Conservation (phyloP, 805 yeast genomes). For the Wickerhamiella kazuoi region DNA sequence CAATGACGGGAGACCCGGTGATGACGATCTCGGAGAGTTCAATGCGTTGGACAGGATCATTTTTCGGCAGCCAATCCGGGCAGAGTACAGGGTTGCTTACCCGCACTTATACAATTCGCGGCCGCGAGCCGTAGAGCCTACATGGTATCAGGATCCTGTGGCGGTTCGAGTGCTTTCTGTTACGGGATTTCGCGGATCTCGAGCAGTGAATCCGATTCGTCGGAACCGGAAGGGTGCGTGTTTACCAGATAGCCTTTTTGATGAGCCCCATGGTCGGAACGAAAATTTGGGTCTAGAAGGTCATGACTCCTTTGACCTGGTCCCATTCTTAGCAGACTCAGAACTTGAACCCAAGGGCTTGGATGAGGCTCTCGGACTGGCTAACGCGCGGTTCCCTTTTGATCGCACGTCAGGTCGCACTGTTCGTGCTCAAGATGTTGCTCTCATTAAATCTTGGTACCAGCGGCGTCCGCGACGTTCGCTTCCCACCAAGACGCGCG, state of each 20-base stretch:
- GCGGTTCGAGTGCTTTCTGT: constrained; percentile 20
- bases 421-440: constrained; percentile 77
- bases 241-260: neutral
- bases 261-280: too few relatives aligned
- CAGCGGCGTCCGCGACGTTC: constrained; percentile 30
- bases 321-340: constrained; percentile 25
- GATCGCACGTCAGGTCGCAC: constrained; percentile 53
- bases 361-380: constrained; percentile 42
- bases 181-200: neutral
- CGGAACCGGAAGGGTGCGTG: neutral
- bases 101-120: constrained; percentile 71
- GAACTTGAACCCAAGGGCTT: constrained; percentile 31
- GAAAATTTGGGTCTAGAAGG: too few relatives aligned
- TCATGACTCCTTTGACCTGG: constrained; percentile 20
- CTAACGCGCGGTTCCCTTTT: constrained; percentile 76
- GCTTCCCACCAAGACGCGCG: constrained; percentile 58
- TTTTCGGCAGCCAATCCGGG: constrained; percentile 54
- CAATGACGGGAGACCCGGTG: constrained; percentile 39
- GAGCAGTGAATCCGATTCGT: constrained; percentile 33
- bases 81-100: constrained; percentile 74
- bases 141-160: constrained; percentile 49
- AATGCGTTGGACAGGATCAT: constrained; percentile 77
- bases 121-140: constrained; percentile 43
- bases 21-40: constrained; percentile 75
- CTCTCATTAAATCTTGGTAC: constrained; percentile 71